These are phyloP conservation scores for Diaporthe citriasiana DNA, from an alignment of 2,329 filamentous ascomycete species.

Conservation along the genomic window DNA sequence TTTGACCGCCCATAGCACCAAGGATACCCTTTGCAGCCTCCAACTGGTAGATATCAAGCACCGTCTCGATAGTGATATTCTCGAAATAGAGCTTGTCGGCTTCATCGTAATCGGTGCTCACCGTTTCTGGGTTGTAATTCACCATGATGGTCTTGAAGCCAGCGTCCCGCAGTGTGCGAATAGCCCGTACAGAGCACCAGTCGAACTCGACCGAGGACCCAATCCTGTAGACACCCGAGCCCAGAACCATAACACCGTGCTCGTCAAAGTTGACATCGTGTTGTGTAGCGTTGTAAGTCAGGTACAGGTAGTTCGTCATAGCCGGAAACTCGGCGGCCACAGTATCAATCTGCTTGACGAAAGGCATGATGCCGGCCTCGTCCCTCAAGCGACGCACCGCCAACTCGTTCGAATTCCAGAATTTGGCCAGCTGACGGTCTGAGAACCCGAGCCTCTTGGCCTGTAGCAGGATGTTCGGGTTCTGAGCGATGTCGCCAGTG, in stretches of 20 bases:
- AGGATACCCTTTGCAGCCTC: slow-evolving; percentile 88
- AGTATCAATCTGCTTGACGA: slow-evolving; percentile 98
- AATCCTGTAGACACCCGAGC: slow-evolving; percentile 96
- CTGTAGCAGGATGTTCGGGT: slow-evolving; percentile 77
- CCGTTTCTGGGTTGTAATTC: slow-evolving; percentile 92
- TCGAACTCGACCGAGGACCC: slow-evolving; percentile 99
- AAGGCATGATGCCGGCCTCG: slow-evolving; percentile 88
- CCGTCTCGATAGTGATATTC: slow-evolving; percentile 89
- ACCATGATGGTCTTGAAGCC: slow-evolving; percentile 97
- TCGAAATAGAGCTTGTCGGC: slow-evolving; percentile 97
- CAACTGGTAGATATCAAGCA: slow-evolving; percentile 93
- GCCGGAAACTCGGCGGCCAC: slow-evolving; percentile 97
- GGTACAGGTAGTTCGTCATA: slow-evolving; percentile 94
- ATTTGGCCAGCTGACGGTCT: slow-evolving; percentile 92
- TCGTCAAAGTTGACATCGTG: slow-evolving; percentile 89
- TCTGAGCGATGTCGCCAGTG: slow-evolving; percentile 74
- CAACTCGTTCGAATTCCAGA: slow-evolving; percentile 94
- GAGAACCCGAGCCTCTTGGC: slow-evolving; percentile 96
- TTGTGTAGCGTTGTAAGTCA: slow-evolving; percentile 93
- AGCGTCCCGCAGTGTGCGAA: slow-evolving; percentile 86
- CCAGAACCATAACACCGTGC: slow-evolving; percentile 94
- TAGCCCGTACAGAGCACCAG: slow-evolving; percentile 97
- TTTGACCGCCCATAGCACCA: slow-evolving; percentile 97
- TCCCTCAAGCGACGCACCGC: slow-evolving; percentile 86
- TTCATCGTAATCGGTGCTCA: slow-evolving; percentile 93